Conservation (phyloP, 345 rosid genomes). For the Sapria himalayana region DNA sequence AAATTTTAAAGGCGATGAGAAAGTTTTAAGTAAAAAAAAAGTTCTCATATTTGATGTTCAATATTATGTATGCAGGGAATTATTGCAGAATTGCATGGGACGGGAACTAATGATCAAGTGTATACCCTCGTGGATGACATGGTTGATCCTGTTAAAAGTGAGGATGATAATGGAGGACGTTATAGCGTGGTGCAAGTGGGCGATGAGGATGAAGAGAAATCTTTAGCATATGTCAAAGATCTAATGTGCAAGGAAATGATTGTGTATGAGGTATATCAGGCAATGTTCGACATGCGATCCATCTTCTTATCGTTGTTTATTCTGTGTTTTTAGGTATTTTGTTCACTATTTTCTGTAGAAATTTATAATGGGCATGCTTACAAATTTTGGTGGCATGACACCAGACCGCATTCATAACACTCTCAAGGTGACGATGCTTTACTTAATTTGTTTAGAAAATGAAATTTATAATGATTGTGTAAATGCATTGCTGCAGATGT, state of each 20-base stretch:
- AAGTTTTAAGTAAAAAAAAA: too few species aligned
- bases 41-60: too few species aligned
- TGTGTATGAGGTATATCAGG: constrained; percentile 50
- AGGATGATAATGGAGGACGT: constrained; percentile 19
- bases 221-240: constrained; percentile 72
- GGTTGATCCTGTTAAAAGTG: constrained; percentile 35
- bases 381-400: constrained; percentile 81
- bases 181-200: constrained; percentile 43
- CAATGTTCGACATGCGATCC: constrained; percentile 5
- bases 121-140: constrained; percentile 51
- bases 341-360: too few species aligned
- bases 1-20: constrained; percentile 3
- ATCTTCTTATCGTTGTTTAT: constrained; percentile 8
- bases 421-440: constrained; percentile 37
- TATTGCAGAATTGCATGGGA: constrained; percentile 43
- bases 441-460: not conserved
- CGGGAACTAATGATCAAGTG: constrained; percentile 21
- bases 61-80: constrained; percentile 41
- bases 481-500: constrained; percentile 35
- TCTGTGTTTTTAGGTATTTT: too few species aligned
- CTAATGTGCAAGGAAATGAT: constrained; percentile 85
- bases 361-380: constrained; percentile 92
- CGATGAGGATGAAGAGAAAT: constrained; percentile 63
- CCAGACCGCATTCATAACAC: constrained; percentile 78
- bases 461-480: not conserved